Percentiles rank a stretch among this genome's conserved stretches.
These are phyloP conservation scores for Penicillium sp. DNA, from an alignment of 2,329 filamentous ascomycete species.

Conservation along the genomic window DNA sequence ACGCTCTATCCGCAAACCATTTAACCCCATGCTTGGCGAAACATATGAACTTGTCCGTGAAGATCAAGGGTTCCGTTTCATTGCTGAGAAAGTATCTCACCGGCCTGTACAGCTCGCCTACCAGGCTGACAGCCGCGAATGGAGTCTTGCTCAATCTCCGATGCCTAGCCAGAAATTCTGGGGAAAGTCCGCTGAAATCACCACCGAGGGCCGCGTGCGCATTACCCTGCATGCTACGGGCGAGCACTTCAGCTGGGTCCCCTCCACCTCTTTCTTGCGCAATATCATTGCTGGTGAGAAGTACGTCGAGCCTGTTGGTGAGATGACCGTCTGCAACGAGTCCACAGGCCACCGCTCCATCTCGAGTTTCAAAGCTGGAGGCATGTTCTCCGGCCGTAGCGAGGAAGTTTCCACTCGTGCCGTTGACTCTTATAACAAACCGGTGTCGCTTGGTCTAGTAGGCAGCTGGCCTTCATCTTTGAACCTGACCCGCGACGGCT, in stretches of 20 bases:
- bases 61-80: conserved; percentile 80
- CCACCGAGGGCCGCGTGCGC: conserved; percentile 83
- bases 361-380: conserved; percentile 90
- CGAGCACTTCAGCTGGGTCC: conserved; percentile 84
- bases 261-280: conserved; percentile 85
- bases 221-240: conserved; percentile 72
- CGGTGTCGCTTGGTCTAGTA: conserved; percentile 65
- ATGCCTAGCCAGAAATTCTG: conserved; percentile 95
- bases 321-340: conserved; percentile 83
- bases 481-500: conserved; percentile 64
- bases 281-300: conserved; percentile 99
- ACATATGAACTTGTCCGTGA: conserved; percentile 90
- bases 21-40: conserved; percentile 95
- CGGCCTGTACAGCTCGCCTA: conserved; percentile 89
- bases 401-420: conserved; percentile 84
- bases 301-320: conserved; percentile 92
- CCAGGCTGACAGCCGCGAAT: conserved; percentile 81
- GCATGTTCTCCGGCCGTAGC: conserved; percentile 93
- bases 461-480: conserved; percentile 86
- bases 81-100: conserved; percentile 95
- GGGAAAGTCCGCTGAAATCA: conserved; percentile 94
- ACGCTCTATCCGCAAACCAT: conserved; percentile 89
- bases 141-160: conserved; percentile 85
- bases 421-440: conserved; percentile 64
- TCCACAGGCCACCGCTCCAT: conserved; percentile 77